These are phyloP conservation scores for Solanum chaucha DNA, from an alignment of 257 asterid species.

Conservation along the genomic window DNA sequence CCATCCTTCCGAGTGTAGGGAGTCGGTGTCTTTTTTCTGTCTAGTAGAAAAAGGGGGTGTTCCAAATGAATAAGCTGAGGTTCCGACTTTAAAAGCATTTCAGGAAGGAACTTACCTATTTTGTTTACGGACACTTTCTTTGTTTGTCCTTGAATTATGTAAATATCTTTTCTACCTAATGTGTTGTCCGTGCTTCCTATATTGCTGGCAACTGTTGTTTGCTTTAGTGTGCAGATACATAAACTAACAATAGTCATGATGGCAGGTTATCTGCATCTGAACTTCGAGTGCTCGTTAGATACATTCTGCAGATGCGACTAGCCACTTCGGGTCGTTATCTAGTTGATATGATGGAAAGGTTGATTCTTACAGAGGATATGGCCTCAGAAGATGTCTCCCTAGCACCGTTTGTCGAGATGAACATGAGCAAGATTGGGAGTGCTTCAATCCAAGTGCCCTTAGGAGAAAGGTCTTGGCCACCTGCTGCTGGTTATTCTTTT, in stretches of 20 bases:
- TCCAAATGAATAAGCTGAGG: not conserved
- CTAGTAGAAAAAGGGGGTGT: not conserved
- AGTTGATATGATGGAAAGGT: slow-evolving; percentile 85
- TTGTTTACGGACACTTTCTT: not conserved
- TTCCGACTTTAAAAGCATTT: not conserved
- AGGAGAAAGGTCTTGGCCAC: slow-evolving; percentile 99
- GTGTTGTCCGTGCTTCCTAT: not conserved
- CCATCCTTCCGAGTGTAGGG: not conserved
- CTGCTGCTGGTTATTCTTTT: slow-evolving; percentile 98
- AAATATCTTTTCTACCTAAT: not conserved
- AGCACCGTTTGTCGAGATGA: slow-evolving; percentile 93
- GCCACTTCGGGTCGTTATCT: slow-evolving; percentile 65
- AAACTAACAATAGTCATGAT: slow-evolving; percentile 8
- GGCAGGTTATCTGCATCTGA: slow-evolving; percentile 81
- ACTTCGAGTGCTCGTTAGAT: slow-evolving; percentile 79
- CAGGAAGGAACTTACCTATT: not conserved
- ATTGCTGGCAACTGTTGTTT: not conserved
- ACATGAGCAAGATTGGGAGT: slow-evolving; percentile 89
- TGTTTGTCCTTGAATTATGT: not conserved
- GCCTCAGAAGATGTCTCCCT: slow-evolving; percentile 82
- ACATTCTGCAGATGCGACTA: slow-evolving; percentile 70
- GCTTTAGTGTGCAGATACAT: not conserved
- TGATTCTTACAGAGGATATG: slow-evolving; percentile 63
- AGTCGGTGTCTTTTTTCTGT: not conserved
- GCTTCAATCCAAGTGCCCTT: slow-evolving; percentile 97